Conservation (phyloP, 1,284 basidiomycete genomes). For the Ustilago nuda region DNA sequence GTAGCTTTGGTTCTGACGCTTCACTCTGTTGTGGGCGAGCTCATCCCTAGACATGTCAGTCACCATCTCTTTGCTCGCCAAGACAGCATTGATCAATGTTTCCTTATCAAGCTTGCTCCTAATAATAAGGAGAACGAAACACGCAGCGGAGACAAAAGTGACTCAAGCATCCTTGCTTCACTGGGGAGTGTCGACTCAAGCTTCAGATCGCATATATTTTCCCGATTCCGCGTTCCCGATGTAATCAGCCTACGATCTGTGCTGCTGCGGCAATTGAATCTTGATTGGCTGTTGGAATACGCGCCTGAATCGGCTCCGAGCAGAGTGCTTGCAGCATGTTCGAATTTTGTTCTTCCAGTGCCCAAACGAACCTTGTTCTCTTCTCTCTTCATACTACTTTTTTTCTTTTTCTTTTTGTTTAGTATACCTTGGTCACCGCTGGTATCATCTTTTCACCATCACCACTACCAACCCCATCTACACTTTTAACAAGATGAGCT, state of each 20-base stretch:
- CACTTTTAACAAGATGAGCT: conserved; percentile 81
- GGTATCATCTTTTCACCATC: conserved; percentile 63
- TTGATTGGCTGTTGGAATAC: conserved; percentile 13
- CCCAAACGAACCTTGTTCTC: conserved; percentile 23
- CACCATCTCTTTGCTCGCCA: not conserved
- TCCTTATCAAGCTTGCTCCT: not conserved
- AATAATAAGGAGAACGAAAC: not conserved
- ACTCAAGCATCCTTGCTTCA: conserved; percentile 10
- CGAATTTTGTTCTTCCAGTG: conserved; percentile 16
- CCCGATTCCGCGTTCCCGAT: conserved; percentile 5
- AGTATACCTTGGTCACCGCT: conserved; percentile 71
- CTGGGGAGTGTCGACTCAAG: not conserved
- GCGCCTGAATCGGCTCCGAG: conserved; percentile 23
- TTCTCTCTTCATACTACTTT: conserved; percentile 43
- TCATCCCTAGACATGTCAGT: not conserved
- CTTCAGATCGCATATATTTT: not conserved
- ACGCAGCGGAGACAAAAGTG: not conserved
- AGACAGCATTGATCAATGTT: not conserved
- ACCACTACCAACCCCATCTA: conserved; percentile 69
- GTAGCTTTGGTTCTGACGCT: not conserved
- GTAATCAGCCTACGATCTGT: not conserved
- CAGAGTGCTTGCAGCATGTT: not conserved
- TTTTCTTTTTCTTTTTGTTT: conserved; percentile 1
- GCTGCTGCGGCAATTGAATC: conserved; percentile 49
- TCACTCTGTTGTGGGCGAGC: not conserved